Conservation (phyloP, 768 basidiomycete species). For the Pilatotrama ljubarskyi region DNA sequence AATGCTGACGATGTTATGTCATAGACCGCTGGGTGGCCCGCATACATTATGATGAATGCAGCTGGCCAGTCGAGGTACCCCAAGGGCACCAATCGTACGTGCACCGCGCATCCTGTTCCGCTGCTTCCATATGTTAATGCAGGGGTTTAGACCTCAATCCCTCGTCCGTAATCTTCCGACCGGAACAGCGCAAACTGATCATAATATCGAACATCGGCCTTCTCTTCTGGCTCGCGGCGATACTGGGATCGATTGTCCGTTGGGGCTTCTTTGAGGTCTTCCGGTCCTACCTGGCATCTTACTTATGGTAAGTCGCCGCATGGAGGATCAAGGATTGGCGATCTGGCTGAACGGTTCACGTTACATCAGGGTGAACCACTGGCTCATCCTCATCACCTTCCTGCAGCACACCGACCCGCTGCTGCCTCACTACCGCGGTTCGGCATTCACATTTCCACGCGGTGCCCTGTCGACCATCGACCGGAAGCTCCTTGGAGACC, state of each 20-base stretch:
- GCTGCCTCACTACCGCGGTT: constrained; percentile 88
- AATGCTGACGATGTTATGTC: background rate
- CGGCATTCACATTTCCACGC: constrained; percentile 89
- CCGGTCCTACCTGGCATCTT: constrained; percentile 80
- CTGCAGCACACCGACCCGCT: constrained; percentile 97
- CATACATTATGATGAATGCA: constrained; percentile 79
- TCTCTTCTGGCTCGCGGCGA: constrained; percentile 61
- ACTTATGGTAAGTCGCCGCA: constrained; percentile 62
- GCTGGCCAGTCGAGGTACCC: constrained; percentile 87
- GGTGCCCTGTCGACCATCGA: constrained; percentile 93
- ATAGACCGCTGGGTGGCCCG: constrained; percentile 80
- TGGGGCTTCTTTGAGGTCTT: constrained; percentile 73
- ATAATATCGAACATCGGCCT: constrained; percentile 82
- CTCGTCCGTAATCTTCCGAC: constrained; percentile 71
- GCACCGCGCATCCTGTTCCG: background rate
- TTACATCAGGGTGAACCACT: constrained; percentile 72
- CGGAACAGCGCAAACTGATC: constrained; percentile 74
- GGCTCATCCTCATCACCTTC: constrained; percentile 95
- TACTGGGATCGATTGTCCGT: constrained; percentile 54
- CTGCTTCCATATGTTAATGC: background rate
- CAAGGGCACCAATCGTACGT: constrained; percentile 72
- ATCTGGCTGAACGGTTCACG: background rate
- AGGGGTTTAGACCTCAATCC: constrained; percentile 68
- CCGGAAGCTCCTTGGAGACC: constrained; percentile 75
- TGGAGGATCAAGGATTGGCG: background rate